Base-by-base conservation (phyloP, 495 filamentous ascomycete genomes). In the Sabuloglossum arenarium region DNA sequence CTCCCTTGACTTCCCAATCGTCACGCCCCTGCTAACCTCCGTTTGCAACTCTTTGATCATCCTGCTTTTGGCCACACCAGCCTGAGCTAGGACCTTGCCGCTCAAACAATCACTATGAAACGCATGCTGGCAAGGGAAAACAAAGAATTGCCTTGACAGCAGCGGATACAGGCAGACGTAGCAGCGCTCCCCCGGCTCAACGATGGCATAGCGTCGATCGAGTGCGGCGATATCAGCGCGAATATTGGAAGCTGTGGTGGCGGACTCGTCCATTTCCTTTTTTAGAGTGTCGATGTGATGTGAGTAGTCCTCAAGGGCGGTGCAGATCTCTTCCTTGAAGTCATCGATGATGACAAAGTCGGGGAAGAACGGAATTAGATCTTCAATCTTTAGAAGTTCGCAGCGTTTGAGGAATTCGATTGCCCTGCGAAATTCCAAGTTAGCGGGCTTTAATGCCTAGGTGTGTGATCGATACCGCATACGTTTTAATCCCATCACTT, bases 301-400 rank as follows among this genome's bases (percentile, higher is more conserved):
- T 39, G 79, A 83, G 68, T 98, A 97, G 27, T 88, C 82, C 67
- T 98, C 93, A 3, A 98, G 73, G 1, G 91, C 91, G 0, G 79
- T 73, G 71, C 91, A 98, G 24, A 98, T 97, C 63, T 97, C 93
- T 53, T 94, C 86, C 66, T 98, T 96, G 73, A 98, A 97, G 68
- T 95, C 88, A 63, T 98, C 91, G 56, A 98, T 96, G 50, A 95
- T 83, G n/a, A 96, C 87, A 60, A 98, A 98, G 64, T 98, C 91
- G 0, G 91, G 93, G 71, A 98, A 98, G 71, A 96, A 95, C 0
- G 93, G 91, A 42, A 98, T 95, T 23, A 98, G 70, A 62, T 98
- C 93, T 64, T 98, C 91, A 61, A 98, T 98, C 59, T 82, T 81
- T 19, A 98, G 78, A 1, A 97, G 72, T 58, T 94, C 86, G 67